phyloP scores from a whole-genome alignment of 768 basidiomycete genomes.

The Mycena haematopus region DNA sequence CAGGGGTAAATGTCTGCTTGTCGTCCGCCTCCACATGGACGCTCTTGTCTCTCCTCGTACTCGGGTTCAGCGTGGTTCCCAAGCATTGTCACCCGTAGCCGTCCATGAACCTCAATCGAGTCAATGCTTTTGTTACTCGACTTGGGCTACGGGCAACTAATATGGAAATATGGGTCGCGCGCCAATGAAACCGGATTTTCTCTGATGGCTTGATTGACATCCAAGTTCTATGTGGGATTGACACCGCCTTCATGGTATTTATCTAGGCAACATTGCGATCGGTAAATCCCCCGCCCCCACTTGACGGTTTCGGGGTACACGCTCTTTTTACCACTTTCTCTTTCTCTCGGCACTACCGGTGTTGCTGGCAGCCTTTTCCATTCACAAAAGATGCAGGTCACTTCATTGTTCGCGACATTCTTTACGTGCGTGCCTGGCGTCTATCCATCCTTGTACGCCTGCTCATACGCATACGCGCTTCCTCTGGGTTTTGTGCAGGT shows the following conservation, averaged over 20 bases:
- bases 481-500: slow-evolving; percentile 13
- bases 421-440: slow-evolving; percentile 21
- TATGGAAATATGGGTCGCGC: no score
- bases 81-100: no score
- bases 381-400: slow-evolving; percentile 29
- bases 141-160: no score
- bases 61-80: no score
- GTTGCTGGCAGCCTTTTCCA: slow-evolving; percentile 30
- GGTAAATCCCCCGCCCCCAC: slow-evolving; percentile 6
- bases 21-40: no score
- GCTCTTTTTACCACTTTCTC: slow-evolving; percentile 19
- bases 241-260: neutral
- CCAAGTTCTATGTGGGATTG: neutral
- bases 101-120: no score
- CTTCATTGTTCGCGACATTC: slow-evolving; percentile 25
- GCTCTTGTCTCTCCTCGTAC: no score
- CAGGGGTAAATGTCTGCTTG: neutral
- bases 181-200: no score
- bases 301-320: slow-evolving; percentile 21
- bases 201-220: neutral
- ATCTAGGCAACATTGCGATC: slow-evolving; percentile 10
- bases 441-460: neutral
- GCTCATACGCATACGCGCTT: neutral
- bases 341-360: slow-evolving; percentile 25
- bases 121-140: no score